Base-by-base conservation (phyloP, 2,329 filamentous ascomycete species). In the Pseudocercospora crystallina region DNA sequence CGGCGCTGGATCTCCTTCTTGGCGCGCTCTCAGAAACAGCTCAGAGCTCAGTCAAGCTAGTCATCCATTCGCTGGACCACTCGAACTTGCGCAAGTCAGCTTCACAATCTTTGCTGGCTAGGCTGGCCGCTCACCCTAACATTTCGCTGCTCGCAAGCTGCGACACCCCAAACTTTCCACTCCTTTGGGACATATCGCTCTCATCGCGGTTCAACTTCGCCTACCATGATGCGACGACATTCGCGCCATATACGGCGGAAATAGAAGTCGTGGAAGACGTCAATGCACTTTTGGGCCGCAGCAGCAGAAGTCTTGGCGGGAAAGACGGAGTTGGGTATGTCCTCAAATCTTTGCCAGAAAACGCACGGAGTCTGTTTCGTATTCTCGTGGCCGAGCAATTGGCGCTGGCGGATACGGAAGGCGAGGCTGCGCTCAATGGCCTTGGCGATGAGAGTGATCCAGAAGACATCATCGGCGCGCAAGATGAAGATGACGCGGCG, bases 221-320 rank as follows among this genome's bases (percentile, higher is more conserved):
- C 26, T 96, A 95, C 71, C 94, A 99, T 73, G 91, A 99, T 73
- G 87, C 87, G 63, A 97, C 94, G 1, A 97, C 94, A 0, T 96
- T 96, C 65, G 78, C 81, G 0, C 80, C 89, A 0, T 89, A 88
- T 61, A 76, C 79, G 9, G 78, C 80, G 9, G 90, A 96, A 68
- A 74, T 90, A 7, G 89, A 95, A 63, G 84, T 89, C 2, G 90
- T 97, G 2, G 90, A 97, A 67, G 88, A 90, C 56, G 90, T 97
- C 11, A 89, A 96, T 68, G 85, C 89, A 63, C 79, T 96, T 0
- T 80, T 97, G 0, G 90, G 91, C 40, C 83, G 90, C 47, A 90
- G 85, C 61, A 84, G 89, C 15, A 80, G 87, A 44, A 83, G 89
- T 36, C 80, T 92, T 7, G 90, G 90, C 47, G 94, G 94, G 39